Evolutionary conservation across 2,329 filamentous ascomycete genomes (phyloP).

Genomic region (Exophiala calicioides): DNA sequence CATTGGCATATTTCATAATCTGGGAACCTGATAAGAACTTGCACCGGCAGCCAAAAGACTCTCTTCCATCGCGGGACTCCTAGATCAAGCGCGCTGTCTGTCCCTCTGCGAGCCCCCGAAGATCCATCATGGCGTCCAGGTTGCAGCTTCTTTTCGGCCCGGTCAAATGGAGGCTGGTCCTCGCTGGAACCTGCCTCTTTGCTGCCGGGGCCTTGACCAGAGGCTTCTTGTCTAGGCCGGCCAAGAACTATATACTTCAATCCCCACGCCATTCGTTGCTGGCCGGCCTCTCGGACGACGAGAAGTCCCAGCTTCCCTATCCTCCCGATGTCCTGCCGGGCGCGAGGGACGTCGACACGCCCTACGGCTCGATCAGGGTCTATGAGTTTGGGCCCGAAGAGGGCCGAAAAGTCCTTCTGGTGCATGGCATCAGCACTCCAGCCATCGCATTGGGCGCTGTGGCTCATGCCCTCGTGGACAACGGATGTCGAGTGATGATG

Average conservation of each 20-base stretch:
- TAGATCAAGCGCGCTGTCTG: too few species aligned
- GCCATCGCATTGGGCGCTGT: slow-evolving; percentile 68
- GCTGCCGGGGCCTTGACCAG: slow-evolving; percentile 16
- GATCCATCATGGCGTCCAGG: slow-evolving; percentile 7
- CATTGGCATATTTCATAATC: too few species aligned
- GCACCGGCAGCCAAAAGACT: too few species aligned
- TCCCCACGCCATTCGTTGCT: slow-evolving; percentile 42
- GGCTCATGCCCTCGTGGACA: slow-evolving; percentile 63
- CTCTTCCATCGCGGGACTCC: too few species aligned
- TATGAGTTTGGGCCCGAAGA: slow-evolving; percentile 78
- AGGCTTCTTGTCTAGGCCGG: slow-evolving; percentile 9
- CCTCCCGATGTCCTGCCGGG: slow-evolving; percentile 71
- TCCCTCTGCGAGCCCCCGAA: too few species aligned
- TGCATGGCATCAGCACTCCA: slow-evolving; percentile 82
- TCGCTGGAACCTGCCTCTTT: slow-evolving; percentile 18
- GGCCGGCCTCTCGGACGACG: slow-evolving; percentile 37
- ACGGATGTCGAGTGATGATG: slow-evolving; percentile 74
- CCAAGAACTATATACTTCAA: slow-evolving; percentile 10
- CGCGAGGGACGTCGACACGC: slow-evolving; percentile 61
- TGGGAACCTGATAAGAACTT: too few species aligned
- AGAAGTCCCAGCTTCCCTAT: slow-evolving; percentile 57
- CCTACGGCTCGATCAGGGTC: slow-evolving; percentile 69
- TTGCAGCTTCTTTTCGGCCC: neutral
- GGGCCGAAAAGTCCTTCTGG: slow-evolving; percentile 70
- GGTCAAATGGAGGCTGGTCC: slow-evolving; percentile 13